phyloP scores from a whole-genome alignment of 108 stramenopile species.

The Parmales sp. region DNA sequence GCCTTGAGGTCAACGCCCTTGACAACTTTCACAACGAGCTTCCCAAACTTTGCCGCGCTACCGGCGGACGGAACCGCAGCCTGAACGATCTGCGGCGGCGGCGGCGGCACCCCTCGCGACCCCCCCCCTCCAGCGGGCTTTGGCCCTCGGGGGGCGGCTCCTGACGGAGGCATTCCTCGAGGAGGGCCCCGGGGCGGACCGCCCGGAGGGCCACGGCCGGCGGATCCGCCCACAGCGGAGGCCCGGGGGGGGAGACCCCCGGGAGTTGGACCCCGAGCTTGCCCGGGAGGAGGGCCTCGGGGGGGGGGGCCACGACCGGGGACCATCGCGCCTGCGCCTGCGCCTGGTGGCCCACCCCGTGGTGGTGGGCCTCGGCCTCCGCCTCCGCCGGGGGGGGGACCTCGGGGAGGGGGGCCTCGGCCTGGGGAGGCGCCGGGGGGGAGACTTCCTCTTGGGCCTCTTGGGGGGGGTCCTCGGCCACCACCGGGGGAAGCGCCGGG shows the following conservation, averaged over 20 bases:
- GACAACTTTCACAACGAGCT: constrained; percentile 45
- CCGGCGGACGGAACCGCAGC: constrained; percentile 27
- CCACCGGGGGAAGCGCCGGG: neutral
- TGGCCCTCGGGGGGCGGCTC: constrained; percentile 43
- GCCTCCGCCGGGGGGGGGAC: constrained; percentile 13
- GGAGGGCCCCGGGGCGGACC: constrained; percentile 6
- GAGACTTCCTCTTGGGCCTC: neutral
- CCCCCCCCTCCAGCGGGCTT: constrained; percentile 30
- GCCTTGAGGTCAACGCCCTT: constrained; percentile 63
- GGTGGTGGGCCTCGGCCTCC: constrained; percentile 10
- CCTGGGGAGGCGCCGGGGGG: constrained; percentile 12
- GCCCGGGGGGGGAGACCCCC: constrained; percentile 6
- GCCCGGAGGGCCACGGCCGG: neutral
- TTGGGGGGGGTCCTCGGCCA: neutral
- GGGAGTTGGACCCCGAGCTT: constrained; percentile 3
- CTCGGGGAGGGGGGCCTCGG: constrained; percentile 18
- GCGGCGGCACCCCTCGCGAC: constrained; percentile 21
- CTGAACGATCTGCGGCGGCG: constrained; percentile 33
- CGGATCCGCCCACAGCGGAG: neutral
- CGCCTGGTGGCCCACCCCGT: neutral
- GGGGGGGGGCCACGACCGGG: constrained; percentile 19
- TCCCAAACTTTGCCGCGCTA: constrained; percentile 40
- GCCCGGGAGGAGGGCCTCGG: constrained; percentile 36
- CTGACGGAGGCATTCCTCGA: constrained; percentile 26
- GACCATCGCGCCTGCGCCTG: neutral